Evolutionary conservation across 169 alveolate species (phyloP).

Genomic region (Plasmodium yoelii): DNA sequence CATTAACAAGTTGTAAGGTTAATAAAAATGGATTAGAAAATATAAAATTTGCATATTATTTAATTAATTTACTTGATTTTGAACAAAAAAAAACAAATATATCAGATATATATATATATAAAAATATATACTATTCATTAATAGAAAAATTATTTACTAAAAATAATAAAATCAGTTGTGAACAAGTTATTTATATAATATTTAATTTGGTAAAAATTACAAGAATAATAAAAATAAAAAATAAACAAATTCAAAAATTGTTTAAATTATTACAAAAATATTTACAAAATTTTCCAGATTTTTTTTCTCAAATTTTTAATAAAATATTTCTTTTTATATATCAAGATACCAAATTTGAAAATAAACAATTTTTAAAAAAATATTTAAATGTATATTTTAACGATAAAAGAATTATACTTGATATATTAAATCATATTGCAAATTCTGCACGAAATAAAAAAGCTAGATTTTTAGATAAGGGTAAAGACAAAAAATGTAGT

Average conservation of each 20-base stretch:
- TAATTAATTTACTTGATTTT: constrained; percentile 26
- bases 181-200: not conserved
- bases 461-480: not conserved
- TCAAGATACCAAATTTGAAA: constrained; percentile 41
- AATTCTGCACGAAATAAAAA: not conserved
- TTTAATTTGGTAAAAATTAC: constrained; percentile 57
- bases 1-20: constrained; percentile 24
- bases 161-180: constrained; percentile 8
- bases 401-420: constrained; percentile 18
- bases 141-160: constrained; percentile 29
- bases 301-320: constrained; percentile 14
- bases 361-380: constrained; percentile 17
- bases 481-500: not conserved
- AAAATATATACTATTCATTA: constrained; percentile 31
- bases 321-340: constrained; percentile 46
- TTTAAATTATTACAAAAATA: constrained; percentile 32
- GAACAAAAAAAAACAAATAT: constrained; percentile 10
- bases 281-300: constrained; percentile 15
- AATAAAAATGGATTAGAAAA: constrained; percentile 61
- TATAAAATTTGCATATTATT: constrained; percentile 35
- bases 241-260: constrained; percentile 4
- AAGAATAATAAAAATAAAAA: constrained; percentile 24
- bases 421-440: constrained; percentile 25
- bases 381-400: constrained; percentile 35
- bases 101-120: constrained; percentile 20